Conservation (phyloP, 2,329 filamentous ascomycete species). For the Botrytis elliptica region DNA sequence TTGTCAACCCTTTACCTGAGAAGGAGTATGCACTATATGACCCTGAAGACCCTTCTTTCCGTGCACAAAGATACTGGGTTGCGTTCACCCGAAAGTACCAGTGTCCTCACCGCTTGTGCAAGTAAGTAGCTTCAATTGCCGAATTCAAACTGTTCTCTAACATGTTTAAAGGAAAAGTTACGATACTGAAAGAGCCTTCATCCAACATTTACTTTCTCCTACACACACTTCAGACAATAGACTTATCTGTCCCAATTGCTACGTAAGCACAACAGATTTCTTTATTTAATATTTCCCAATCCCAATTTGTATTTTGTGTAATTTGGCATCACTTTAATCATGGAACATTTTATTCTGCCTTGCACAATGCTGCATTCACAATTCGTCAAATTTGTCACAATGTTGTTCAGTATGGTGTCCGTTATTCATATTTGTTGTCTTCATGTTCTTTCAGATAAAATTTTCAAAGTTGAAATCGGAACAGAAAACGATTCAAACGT, state of each 20-base stretch:
- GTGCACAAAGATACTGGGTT: slow-evolving; percentile 27
- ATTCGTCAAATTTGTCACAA: not conserved
- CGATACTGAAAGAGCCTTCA: slow-evolving; percentile 23
- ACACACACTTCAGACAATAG: slow-evolving; percentile 41
- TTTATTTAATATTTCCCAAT: not conserved
- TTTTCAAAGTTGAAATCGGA: not conserved
- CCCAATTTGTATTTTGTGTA: too few relatives aligned
- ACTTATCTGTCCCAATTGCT: slow-evolving; percentile 14
- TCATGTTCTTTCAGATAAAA: not conserved
- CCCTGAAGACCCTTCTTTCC: slow-evolving; percentile 29
- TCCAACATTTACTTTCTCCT: slow-evolving; percentile 46
- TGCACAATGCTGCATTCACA: not conserved
- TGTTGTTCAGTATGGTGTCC: not conserved
- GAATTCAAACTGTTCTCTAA: not conserved
- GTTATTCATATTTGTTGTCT: not conserved
- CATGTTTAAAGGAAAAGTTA: slow-evolving; percentile 25
- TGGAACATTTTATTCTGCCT: not conserved
- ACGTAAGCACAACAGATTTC: not conserved
- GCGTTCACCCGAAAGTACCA: slow-evolving; percentile 30
- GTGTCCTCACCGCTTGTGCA: slow-evolving; percentile 34
- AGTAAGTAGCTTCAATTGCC: slow-evolving; percentile 27
- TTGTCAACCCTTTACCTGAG: slow-evolving; percentile 16
- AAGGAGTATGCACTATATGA: slow-evolving; percentile 24
- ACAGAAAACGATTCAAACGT: not conserved
- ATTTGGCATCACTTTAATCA: not conserved